A percentile compares a stretch with the other conserved stretches of the same genome.
Conservation (phyloP, 1,284 basidiomycete genomes). For the Ustilago loliicola region DNA sequence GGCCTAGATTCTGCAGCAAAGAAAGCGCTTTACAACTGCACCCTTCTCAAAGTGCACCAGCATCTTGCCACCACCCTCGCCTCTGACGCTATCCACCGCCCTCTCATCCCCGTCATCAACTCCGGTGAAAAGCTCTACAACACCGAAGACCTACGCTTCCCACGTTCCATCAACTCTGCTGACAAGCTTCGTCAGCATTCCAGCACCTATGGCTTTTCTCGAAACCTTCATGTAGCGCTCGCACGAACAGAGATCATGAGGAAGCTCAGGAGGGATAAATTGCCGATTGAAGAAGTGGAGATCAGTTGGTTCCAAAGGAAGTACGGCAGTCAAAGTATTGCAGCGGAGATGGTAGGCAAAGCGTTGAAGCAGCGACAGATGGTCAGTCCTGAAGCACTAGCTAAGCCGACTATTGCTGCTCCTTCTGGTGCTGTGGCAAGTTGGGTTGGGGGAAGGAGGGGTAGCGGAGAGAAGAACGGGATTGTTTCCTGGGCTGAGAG, state of each 20-base stretch:
- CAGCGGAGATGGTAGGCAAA: constrained; percentile 41
- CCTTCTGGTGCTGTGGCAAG: not conserved
- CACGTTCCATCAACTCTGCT: constrained; percentile 55
- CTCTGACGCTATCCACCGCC: constrained; percentile 23
- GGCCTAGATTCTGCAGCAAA: constrained; percentile 59
- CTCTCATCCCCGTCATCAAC: constrained; percentile 34
- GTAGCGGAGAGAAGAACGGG: constrained; percentile 34
- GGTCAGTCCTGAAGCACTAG: constrained; percentile 59
- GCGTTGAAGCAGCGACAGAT: constrained; percentile 43
- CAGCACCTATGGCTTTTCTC: constrained; percentile 33
- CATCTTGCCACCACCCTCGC: constrained; percentile 46
- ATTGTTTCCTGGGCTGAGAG: constrained; percentile 42
- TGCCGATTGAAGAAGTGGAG: constrained; percentile 56
- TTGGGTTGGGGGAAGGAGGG: not conserved
- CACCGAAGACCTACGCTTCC: constrained; percentile 51
- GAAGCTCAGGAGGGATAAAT: constrained; percentile 36
- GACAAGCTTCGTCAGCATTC: constrained; percentile 35
- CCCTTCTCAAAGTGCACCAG: constrained; percentile 62
- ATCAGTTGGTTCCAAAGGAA: constrained; percentile 59
- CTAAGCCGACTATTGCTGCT: constrained; percentile 45
- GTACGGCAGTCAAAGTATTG: constrained; percentile 53
- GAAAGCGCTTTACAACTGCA: constrained; percentile 62
- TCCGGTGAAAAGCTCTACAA: constrained; percentile 23
- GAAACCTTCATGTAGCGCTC: constrained; percentile 49
- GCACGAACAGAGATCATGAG: constrained; percentile 56